These are phyloP conservation scores for Cryptosporidium parvum DNA, from an alignment of 169 alveolate genomes.

Conservation along the genomic window DNA sequence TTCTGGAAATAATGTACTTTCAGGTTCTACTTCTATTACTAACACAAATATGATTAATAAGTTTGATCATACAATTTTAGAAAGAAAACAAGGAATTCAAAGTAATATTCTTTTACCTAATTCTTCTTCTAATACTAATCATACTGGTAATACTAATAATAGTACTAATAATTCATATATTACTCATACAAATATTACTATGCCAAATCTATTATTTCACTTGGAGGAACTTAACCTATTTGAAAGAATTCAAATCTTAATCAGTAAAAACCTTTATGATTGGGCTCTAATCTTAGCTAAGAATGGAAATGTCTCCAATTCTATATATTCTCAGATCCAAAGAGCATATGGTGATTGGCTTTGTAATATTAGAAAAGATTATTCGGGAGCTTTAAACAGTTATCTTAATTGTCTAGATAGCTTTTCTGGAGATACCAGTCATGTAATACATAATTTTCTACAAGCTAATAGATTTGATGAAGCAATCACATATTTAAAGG, in stretches of 20 bases:
- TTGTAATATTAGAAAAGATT: constrained; percentile 57
- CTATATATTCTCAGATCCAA: constrained; percentile 48
- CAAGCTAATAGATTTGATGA: constrained; percentile 51
- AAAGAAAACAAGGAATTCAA: neutral
- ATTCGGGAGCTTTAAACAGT: constrained; percentile 6
- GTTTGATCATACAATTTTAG: neutral
- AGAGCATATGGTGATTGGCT: constrained; percentile 74
- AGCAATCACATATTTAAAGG: constrained; percentile 28
- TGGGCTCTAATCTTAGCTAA: constrained; percentile 70
- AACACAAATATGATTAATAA: neutral
- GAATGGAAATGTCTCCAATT: constrained; percentile 35
- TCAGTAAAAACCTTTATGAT: constrained; percentile 41
- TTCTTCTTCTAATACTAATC: neutral
- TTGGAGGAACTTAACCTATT: constrained; percentile 43
- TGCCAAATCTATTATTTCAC: constrained; percentile 51
- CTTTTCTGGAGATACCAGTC: constrained; percentile 48
- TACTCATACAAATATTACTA: neutral
- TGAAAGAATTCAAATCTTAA: constrained; percentile 50
- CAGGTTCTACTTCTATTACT: neutral
- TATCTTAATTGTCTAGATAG: constrained; percentile 67
- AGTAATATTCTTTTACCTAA: neutral
- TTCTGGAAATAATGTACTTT: constrained; percentile 17
- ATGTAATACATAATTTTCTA: constrained; percentile 47
- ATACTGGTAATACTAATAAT: neutral
- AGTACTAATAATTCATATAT: neutral